These are phyloP conservation scores for Tuctoria greenei DNA, from an alignment of 176 grass and related monocot genomes.

Conservation along the genomic window DNA sequence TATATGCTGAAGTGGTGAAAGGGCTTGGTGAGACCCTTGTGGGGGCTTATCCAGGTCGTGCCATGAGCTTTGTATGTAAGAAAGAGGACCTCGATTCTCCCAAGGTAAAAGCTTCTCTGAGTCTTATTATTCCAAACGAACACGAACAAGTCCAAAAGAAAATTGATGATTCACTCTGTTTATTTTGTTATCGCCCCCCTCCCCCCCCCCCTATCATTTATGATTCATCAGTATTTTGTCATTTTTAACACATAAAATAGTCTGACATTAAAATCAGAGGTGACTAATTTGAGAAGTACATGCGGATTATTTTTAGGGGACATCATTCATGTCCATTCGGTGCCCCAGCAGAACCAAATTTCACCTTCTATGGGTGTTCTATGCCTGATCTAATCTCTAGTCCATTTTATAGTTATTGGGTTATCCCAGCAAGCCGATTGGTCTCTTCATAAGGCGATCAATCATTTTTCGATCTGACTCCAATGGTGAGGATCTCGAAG, in stretches of 20 bases:
- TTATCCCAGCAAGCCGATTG: constrained; percentile 94
- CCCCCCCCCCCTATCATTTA: not conserved
- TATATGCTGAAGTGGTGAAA: constrained; percentile 97
- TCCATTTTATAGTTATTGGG: constrained; percentile 66
- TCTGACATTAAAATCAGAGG: not conserved
- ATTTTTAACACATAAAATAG: not conserved
- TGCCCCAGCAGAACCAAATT: not conserved
- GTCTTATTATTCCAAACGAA: not conserved
- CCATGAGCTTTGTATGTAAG: constrained; percentile 87
- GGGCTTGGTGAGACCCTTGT: constrained; percentile 94
- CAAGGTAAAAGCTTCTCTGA: constrained; percentile 53
- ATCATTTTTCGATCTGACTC: constrained; percentile 98
- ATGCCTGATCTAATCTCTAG: constrained; percentile 1
- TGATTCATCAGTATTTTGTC: not conserved
- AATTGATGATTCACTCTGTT: not conserved
- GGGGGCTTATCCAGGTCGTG: constrained; percentile 86
- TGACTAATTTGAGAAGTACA: not conserved
- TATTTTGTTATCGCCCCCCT: not conserved
- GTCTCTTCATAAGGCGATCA: constrained; percentile 84
- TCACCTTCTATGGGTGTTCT: not conserved
- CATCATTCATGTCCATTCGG: not conserved
- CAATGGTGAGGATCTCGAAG: constrained; percentile 97
- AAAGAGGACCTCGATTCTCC: constrained; percentile 72
- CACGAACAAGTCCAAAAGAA: not conserved
- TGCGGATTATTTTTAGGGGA: not conserved